Evolutionary conservation across 2,329 filamentous ascomycete genomes (phyloP), one percentile per base, ranked within the genome.

Genomic region (Hypomyces perniciosus): DNA sequence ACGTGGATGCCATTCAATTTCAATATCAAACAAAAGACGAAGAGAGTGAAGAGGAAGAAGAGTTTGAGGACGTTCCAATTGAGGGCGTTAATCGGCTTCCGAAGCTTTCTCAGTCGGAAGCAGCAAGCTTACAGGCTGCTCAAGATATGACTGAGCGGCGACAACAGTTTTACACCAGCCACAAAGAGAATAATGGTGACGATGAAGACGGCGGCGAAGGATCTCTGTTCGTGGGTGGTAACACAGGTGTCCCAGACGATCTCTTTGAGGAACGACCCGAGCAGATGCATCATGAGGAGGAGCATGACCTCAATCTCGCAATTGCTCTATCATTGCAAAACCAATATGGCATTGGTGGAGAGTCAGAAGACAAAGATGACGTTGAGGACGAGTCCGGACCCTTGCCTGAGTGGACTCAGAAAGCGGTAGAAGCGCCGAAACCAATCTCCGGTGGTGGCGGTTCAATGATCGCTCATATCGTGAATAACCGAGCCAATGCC

Each of bases 21-120:
- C 74, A 76, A 35, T 78, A 81, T 28, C 77, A 80, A 46, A 73
- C 76, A 1, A 77, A 79, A 54, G 72, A 79, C 4, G 81, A 84
- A 1, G 78, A 79, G 2, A 80, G 80, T 7, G 81, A 82, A 46
- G 86, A 87, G 4, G 86, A 87, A 1, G 86, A 85, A 4, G 88
- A 89, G 8, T 96, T 96, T 60, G 91, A 96, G 65, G 91, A 96
- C 67, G 86, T 96, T 4, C 90, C 91, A 0, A 91, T 96, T 44
- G 88, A 93, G 65, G 91, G 91, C 0, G 63, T 96, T 9, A 96
- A 96, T 60, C 78, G 90, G 46, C 70, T 96, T 12, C 90, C 90
- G 0, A 92, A 85, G 44, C 52, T 60, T 44, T 52, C 59, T 7
- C 51, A 52, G n/a, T 55, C 54, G n/a, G 51, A 52, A n/a, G 26